phyloP scores from a whole-genome alignment of 108 stramenopile species.

The Fragilariopsis cylindrus region DNA sequence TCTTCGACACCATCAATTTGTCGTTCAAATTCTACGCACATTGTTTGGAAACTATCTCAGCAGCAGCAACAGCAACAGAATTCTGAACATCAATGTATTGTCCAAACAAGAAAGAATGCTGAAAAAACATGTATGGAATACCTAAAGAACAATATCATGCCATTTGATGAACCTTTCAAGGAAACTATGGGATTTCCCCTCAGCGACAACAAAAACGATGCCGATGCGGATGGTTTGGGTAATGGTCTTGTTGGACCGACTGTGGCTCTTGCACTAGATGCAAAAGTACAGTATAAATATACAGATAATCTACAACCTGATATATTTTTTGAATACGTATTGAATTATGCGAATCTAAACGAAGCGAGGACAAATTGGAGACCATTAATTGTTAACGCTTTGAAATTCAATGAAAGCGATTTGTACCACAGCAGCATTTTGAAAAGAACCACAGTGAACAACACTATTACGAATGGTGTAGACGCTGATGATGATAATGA shows the following conservation, averaged over 20 bases:
- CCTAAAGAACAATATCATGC: constrained; percentile 61
- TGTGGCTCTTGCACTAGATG: constrained; percentile 58
- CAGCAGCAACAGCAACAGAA: not conserved
- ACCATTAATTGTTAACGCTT: constrained; percentile 56
- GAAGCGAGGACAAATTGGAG: constrained; percentile 85
- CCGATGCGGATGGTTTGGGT: constrained; percentile 59
- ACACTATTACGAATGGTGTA: not conserved
- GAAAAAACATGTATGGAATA: constrained; percentile 38
- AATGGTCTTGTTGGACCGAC: constrained; percentile 70
- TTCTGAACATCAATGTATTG: not conserved
- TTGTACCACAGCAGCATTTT: constrained; percentile 11
- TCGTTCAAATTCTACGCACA: constrained; percentile 16
- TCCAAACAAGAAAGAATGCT: constrained; percentile 36
- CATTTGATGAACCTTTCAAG: constrained; percentile 63
- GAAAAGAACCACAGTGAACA: not conserved
- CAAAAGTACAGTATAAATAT: constrained; percentile 65
- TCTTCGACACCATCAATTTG: not conserved
- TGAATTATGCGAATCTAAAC: constrained; percentile 79
- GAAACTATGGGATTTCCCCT: constrained; percentile 63
- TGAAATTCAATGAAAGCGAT: constrained; percentile 42
- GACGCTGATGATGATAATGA: not conserved
- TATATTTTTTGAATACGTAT: constrained; percentile 80
- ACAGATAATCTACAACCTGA: constrained; percentile 62
- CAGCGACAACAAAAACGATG: constrained; percentile 18
- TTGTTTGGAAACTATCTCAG: constrained; percentile 9